Base-by-base conservation (phyloP, 1,284 basidiomycete species). In the Inonotus obliquus region DNA sequence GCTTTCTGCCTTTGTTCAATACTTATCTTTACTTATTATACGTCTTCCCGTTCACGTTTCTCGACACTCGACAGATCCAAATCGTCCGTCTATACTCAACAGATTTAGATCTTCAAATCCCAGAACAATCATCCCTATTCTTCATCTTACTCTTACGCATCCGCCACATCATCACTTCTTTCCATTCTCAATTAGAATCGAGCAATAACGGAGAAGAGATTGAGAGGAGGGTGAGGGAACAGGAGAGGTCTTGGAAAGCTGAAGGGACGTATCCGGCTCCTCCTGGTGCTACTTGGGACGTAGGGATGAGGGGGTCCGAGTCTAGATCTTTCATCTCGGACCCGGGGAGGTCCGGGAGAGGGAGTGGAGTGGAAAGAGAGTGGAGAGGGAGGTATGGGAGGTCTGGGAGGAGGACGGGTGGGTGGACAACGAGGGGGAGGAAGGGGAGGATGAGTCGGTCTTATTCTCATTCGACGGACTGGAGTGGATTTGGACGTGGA, bases 11-110 rank as follows among this genome's bases (percentile, higher is more conserved):
- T 32, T 32, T 9, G 32, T 9, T 32, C 9, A 49, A 27, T 14
- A 2, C 13, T 7, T 10, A 29, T 52, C 13, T 14, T 44, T 44
- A 10, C 38, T 39, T 39, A 13, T 2, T n/a, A n/a, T 2, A 39
- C 38, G n/a, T n/a, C 38, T n/a, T 39, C 11, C 38, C n/a, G 2
- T 11, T 13, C 38, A 44, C 17, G 17, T 17, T 44, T 44, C 14
- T 37, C n/a, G n/a, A n/a, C n/a, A n/a, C n/a, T n/a, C n/a, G n/a
- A 37, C 48, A 59, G 57, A 59, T 59, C 10, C 57, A 59, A 38
- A 38, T 59, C 14, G 37, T 59, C n/a, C 57, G 57, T 21, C 35
- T 59, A 21, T 37, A 51, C 37, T 25, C 57, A 17, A 25, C 25
- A 5, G 57, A 59, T 19, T 38, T 59, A 21, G 57, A 59, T 29